These are phyloP conservation scores for Ceratobasidium sp. DNA, from an alignment of 1,284 basidiomycete genomes.

Conservation along the genomic window DNA sequence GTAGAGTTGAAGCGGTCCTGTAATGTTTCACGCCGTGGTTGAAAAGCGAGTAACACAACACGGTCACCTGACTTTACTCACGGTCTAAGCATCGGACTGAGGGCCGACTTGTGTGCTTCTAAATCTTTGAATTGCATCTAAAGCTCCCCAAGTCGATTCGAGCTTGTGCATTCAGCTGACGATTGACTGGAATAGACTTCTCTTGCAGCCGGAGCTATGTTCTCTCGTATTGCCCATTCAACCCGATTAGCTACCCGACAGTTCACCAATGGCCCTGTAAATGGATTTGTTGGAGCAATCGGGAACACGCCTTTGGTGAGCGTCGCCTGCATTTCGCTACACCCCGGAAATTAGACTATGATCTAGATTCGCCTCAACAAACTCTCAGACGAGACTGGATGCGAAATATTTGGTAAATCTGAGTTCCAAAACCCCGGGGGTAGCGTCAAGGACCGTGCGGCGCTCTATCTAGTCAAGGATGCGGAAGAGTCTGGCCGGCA, in stretches of 20 bases:
- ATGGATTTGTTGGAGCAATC: constrained; percentile 90
- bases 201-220: background rate
- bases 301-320: constrained; percentile 95
- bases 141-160: background rate
- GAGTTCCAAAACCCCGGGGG: constrained; percentile 99
- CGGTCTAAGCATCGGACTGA: constrained; percentile 10
- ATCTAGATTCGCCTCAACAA: constrained; percentile 83
- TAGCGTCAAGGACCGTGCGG: constrained; percentile 97
- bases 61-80: constrained; percentile 19
- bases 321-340: constrained; percentile 48
- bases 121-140: constrained; percentile 12
- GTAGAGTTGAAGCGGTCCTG: constrained; percentile 4
- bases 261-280: constrained; percentile 70
- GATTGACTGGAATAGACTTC: background rate
- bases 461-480: constrained; percentile 88
- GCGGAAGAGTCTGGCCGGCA: constrained; percentile 89
- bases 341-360: constrained; percentile 11
- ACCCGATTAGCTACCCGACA: constrained; percentile 43
- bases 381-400: constrained; percentile 91
- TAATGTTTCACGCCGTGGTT: constrained; percentile 4
- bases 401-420: constrained; percentile 92
- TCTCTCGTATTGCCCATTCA: constrained; percentile 13
- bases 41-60: constrained; percentile 5
- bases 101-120: background rate
- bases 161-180: no score